Evolutionary conservation across 2,329 filamentous ascomycete genomes (phyloP).

Genomic region (Ophiostoma novo-ulmi): DNA sequence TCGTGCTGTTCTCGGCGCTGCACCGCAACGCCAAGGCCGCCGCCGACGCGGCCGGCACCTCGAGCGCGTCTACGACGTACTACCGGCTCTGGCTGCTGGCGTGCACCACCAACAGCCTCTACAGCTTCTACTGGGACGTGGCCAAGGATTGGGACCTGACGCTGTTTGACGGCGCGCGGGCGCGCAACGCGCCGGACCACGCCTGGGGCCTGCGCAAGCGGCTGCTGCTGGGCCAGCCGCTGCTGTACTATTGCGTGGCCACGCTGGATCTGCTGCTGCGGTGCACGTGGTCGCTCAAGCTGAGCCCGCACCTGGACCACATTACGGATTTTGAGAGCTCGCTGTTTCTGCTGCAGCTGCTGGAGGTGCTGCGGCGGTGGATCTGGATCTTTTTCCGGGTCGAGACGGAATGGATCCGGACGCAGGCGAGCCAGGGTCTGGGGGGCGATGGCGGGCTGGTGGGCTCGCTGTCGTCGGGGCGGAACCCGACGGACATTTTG

Average conservation of each 20-base stretch:
- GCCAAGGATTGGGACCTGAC: slow-evolving; percentile 95
- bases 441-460: not conserved
- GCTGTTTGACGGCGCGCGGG: slow-evolving; percentile 58
- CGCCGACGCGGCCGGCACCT: slow-evolving; percentile 27
- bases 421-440: not conserved
- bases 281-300: slow-evolving; percentile 86
- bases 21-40: slow-evolving; percentile 55
- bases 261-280: slow-evolving; percentile 72
- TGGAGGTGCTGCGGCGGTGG: slow-evolving; percentile 86
- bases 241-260: slow-evolving; percentile 79
- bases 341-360: slow-evolving; percentile 78
- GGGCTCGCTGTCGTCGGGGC: slow-evolving; percentile 26
- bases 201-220: slow-evolving; percentile 72
- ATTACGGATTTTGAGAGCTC: slow-evolving; percentile 82
- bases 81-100: slow-evolving; percentile 64
- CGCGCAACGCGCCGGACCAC: slow-evolving; percentile 59
- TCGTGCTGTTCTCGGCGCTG: slow-evolving; percentile 73
- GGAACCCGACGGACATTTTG: slow-evolving; percentile 53
- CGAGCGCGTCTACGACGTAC: slow-evolving; percentile 36
- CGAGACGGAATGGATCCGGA: slow-evolving; percentile 82
- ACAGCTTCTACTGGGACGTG: slow-evolving; percentile 99
- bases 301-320: slow-evolving; percentile 75
- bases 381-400: slow-evolving; percentile 96
- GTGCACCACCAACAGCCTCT: slow-evolving; percentile 76
- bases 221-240: slow-evolving; percentile 61